A percentile compares a stretch with the other conserved stretches of the same genome.
Conservation (phyloP, 371 early-diverging fungal species). For the Umbelopsis sp. region DNA sequence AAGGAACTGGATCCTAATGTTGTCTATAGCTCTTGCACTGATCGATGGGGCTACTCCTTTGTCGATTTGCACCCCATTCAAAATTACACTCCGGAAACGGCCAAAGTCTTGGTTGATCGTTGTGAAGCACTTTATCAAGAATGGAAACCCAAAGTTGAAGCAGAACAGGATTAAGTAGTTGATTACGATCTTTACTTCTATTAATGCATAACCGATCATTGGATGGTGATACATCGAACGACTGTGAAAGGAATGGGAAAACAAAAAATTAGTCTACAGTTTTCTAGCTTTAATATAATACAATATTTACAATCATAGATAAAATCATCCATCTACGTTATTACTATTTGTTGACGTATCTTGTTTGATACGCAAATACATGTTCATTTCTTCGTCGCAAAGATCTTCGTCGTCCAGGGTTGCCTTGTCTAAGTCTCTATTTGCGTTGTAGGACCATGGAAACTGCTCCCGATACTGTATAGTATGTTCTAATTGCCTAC, state of each 20-base stretch:
- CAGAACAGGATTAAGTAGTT: too few relatives aligned
- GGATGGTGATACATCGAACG: not conserved
- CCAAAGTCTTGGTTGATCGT: conserved; percentile 34
- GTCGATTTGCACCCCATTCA: conserved; percentile 36
- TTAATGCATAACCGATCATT: too few relatives aligned
- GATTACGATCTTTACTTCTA: too few relatives aligned
- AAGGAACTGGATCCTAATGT: conserved; percentile 41
- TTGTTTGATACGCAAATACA: not conserved
- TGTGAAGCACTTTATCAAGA: conserved; percentile 44
- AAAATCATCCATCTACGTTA: too few relatives aligned
- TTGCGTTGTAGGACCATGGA: not conserved
- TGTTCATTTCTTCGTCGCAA: not conserved
- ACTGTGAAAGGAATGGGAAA: too few relatives aligned
- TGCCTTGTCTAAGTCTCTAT: not conserved
- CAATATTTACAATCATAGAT: too few relatives aligned
- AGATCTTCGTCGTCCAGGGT: not conserved
- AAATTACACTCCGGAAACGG: conserved; percentile 31
- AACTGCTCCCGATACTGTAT: not conserved
- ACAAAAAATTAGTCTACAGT: too few relatives aligned
- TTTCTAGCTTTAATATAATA: too few relatives aligned
- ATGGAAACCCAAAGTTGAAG: conserved; percentile 21
- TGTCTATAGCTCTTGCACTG: conserved; percentile 51
- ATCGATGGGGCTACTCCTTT: conserved; percentile 46
- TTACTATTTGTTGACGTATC: too few relatives aligned
- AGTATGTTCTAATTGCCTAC: not conserved